phyloP scores from a whole-genome alignment of 2,329 filamentous ascomycete genomes.

The Beauveria varroae region DNA sequence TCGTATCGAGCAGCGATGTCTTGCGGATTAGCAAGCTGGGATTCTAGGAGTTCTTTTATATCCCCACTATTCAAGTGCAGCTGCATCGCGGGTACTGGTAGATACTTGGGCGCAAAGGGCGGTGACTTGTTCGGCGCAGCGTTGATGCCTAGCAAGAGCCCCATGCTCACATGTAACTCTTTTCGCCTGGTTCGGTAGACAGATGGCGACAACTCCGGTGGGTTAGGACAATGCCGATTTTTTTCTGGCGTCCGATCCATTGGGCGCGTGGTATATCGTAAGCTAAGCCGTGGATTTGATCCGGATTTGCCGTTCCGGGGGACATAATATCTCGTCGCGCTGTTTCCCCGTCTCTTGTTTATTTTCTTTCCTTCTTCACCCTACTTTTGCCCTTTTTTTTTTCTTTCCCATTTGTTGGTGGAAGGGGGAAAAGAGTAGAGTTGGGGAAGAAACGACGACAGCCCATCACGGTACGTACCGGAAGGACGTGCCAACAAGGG shows the following conservation, averaged over 20 bases:
- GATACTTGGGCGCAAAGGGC: constrained; percentile 9
- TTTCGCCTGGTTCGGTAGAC: not conserved
- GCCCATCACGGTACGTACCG: not conserved
- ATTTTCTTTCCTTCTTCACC: not conserved
- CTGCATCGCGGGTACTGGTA: not conserved
- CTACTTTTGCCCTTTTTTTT: not conserved
- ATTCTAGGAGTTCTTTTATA: no score
- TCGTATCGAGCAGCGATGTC: not conserved
- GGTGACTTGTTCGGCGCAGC: constrained; percentile 1
- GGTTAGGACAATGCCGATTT: not conserved
- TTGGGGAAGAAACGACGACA: not conserved
- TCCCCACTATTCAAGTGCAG: not conserved
- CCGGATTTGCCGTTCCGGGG: not conserved
- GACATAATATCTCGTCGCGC: not conserved
- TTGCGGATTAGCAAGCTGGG: not conserved
- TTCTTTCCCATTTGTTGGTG: constrained; percentile 8
- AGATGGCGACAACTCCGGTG: not conserved
- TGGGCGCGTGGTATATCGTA: constrained; percentile 3
- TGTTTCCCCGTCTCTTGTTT: constrained; percentile 3
- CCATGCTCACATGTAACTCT: constrained; percentile 7
- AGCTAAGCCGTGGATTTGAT: constrained; percentile 2
- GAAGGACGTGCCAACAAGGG: not conserved
- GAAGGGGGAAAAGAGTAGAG: constrained; percentile 4
- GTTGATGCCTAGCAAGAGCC: constrained; percentile 1
- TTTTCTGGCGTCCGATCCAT: constrained; percentile 2